Base-by-base conservation (phyloP, 495 filamentous ascomycete species). In the Aspergillus bridgeri region DNA sequence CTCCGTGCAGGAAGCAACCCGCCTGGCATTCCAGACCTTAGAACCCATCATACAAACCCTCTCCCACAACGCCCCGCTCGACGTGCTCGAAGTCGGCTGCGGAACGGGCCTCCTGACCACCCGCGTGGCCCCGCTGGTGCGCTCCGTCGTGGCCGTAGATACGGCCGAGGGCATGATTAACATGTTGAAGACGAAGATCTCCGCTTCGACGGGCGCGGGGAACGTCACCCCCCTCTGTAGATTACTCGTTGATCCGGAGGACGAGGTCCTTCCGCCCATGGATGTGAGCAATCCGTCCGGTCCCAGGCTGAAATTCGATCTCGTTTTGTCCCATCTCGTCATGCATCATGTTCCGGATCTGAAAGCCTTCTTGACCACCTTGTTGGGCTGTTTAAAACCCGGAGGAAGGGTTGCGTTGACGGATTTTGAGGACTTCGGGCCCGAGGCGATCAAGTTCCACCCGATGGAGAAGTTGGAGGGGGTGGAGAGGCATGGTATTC, bases 401-500 rank as follows among this genome's bases (percentile, higher is more conserved):
- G 76, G 77, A n/a, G 67, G 81, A 29, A 56, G 60, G 49, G 71
- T 81, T 0, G 73, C 76, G 49, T 58, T 83, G 55, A 83, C 81
- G n/a, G 81, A 84, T 48, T 84, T 80, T 64, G 80, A 84, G 62
- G 75, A 84, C 48, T 81, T 77, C 56, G 81, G 81, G 6, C 75
- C 78, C 0, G 79, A 75, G 42, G 80, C 80, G 17, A 61, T 73
- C 24, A 63, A 61, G 53, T 84, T 82, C 48, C 81, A 84, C 62
- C 76, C 81, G 3, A 68, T 70, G 59, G 50, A 57, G 2, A 82
- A 79, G 66, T 70, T 81, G 70, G 76, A 73, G 7, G 81, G 78
- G 3, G 81, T 83, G 9, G 75, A 81, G 69, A 58, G 81, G 47
- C 81, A 84, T 65, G 81, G 81, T 20, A 75, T 84, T 27, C 60